Conservation (phyloP, 2,329 filamentous ascomycete species). For the Scytalidium sp. region DNA sequence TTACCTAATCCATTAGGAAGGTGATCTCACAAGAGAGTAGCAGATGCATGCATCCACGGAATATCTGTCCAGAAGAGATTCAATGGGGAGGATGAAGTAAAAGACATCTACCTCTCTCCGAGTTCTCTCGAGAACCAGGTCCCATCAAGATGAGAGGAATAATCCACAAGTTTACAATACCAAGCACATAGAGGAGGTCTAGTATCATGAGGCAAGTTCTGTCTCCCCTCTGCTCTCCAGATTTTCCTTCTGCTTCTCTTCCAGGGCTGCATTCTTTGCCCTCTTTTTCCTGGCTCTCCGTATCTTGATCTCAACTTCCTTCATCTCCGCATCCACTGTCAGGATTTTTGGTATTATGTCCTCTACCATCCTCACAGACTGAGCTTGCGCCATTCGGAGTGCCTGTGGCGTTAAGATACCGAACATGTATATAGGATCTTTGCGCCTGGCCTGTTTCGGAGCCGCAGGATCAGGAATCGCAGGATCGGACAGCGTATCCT, state of each 20-base stretch:
- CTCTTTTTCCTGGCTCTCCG: conserved; percentile 47
- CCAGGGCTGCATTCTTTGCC: conserved; percentile 9
- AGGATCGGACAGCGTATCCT: too few species aligned
- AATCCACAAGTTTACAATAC: too few species aligned
- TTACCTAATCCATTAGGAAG: too few species aligned
- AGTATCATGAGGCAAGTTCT: neutral
- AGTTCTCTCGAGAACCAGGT: too few species aligned
- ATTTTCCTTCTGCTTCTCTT: neutral
- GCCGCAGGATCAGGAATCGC: neutral
- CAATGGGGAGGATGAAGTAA: too few species aligned
- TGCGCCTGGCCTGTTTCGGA: conserved; percentile 8
- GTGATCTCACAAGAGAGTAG: too few species aligned
- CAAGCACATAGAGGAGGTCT: too few species aligned
- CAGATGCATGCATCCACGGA: too few species aligned
- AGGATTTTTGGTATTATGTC: conserved; percentile 54
- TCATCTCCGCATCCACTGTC: conserved; percentile 58
- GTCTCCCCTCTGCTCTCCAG: neutral
- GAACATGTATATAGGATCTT: conserved; percentile 56
- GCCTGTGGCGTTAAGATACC: conserved; percentile 48
- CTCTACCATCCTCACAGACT: conserved; percentile 55
- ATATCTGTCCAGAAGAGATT: too few species aligned
- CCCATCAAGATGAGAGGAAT: too few species aligned
- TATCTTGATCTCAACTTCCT: conserved; percentile 65
- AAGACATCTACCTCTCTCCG: too few species aligned
- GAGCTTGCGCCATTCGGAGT: conserved; percentile 54